Evolutionary conservation across 176 grass and related monocot species (phyloP).

Genomic region (Tillandsia fasciculata): DNA sequence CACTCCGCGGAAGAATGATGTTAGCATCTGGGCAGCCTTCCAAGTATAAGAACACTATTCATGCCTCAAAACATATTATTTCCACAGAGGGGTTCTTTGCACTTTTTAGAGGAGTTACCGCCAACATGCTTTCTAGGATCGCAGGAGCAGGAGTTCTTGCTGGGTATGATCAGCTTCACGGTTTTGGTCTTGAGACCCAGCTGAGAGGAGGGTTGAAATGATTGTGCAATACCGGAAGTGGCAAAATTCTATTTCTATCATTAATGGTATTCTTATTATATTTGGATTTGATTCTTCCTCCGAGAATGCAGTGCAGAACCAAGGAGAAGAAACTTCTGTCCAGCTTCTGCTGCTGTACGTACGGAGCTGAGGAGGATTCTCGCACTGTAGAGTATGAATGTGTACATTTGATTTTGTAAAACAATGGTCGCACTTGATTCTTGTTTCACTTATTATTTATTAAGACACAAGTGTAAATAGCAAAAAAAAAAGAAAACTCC

Average conservation of each 20-base stretch:
- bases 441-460: too few species aligned
- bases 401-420: too few species aligned
- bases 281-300: background rate
- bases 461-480: too few species aligned
- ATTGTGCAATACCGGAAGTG: conserved; percentile 8
- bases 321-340: too few species aligned
- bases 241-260: conserved; percentile 1
- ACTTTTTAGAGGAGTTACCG: conserved; percentile 65
- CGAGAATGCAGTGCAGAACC: background rate
- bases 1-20: conserved; percentile 92
- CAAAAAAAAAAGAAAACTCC: too few species aligned
- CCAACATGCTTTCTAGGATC: conserved; percentile 83
- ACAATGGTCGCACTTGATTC: too few species aligned
- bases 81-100: conserved; percentile 55
- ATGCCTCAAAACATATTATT: conserved; percentile 63
- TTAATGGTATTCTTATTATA: background rate
- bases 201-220: conserved; percentile 49
- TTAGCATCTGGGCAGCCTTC: conserved; percentile 59
- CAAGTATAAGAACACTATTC: conserved; percentile 61
- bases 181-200: conserved; percentile 36
- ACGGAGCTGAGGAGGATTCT: too few species aligned
- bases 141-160: conserved; percentile 88
- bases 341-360: too few species aligned
- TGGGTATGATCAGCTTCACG: conserved; percentile 67
- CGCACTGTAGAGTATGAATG: too few species aligned